phyloP scores from a whole-genome alignment of 1,139 yeast genomes.

The Taiozyma sp. region DNA sequence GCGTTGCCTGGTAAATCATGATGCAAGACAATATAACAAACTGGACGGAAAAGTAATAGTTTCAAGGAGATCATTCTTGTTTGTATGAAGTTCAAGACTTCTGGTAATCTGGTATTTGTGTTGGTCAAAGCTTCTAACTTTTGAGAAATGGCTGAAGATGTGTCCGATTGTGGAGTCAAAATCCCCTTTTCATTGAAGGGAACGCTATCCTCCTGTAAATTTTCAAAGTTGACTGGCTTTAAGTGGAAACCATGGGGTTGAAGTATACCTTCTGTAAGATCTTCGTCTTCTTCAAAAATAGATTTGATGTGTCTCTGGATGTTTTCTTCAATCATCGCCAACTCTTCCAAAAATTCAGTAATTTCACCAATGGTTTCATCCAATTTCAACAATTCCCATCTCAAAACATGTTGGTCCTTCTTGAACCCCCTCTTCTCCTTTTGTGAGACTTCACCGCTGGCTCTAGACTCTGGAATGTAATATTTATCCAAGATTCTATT shows the following conservation, averaged over 20 bases:
- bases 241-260: slow-evolving; percentile 19
- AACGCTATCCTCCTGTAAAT: not conserved
- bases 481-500: slow-evolving; percentile 39
- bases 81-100: slow-evolving; percentile 17
- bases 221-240: slow-evolving; percentile 1
- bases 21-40: slow-evolving; percentile 12
- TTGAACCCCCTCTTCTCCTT: slow-evolving; percentile 4
- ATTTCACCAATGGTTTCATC: slow-evolving; percentile 7
- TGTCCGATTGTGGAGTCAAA: slow-evolving; percentile 7
- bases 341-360: slow-evolving; percentile 12
- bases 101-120: slow-evolving; percentile 11
- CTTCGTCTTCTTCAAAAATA: slow-evolving; percentile 11
- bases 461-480: slow-evolving; percentile 15
- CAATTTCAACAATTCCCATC: slow-evolving; percentile 16
- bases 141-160: slow-evolving; percentile 2
- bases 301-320: slow-evolving; percentile 12
- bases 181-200: not conserved
- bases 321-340: slow-evolving; percentile 16
- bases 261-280: slow-evolving; percentile 6
- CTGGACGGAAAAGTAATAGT: slow-evolving; percentile 17
- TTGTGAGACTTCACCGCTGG: not conserved
- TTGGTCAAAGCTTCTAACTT: not conserved
- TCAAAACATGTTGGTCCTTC: slow-evolving; percentile 11
- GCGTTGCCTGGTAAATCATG: slow-evolving; percentile 8
- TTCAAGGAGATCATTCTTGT: slow-evolving; percentile 19